Base-by-base conservation (phyloP, 805 yeast species). In the Suhomyces kilbournensis region DNA sequence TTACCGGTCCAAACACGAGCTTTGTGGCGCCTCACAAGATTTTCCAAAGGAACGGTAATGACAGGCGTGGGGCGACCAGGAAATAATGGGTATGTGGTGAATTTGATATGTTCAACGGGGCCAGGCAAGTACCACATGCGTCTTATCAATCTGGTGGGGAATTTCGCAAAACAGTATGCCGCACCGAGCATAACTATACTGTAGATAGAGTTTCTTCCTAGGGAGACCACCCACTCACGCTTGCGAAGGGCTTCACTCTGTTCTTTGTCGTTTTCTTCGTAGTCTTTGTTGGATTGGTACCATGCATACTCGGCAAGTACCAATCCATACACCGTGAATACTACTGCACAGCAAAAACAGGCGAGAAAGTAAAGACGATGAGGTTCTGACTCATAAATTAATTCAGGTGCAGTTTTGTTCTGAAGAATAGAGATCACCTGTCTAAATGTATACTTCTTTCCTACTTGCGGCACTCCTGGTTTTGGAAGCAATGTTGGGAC, bases 1-100 rank as follows among this genome's bases (percentile, higher is more conserved):
- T 85, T 84, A n/a, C 91, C 92, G 0, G 96, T 87, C 83, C 90
- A 90, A 4, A 89, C 83, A 57, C 87, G 83, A 7, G 90, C 76
- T 53, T 80, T 77, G 52, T 78, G 79, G 48, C 84, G 82, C 53
- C 91, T 76, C 30, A 70, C 68, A 48, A 90, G 56, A 46, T 76
- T 69, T 35, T 73, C 72, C 46, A 90, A 63, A 2, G 93, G 91
- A 30, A 88, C 71, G 0, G 89, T 83, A 54, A 79, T 78, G 9
- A 87, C 85, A 0, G 96, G 93, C 0, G 94, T 85, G 1, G 94
- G 85, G 47, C 82, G 71, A 9, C 88, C 87, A 0, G 96, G 96
- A 12, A 89, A 56, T 46, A 85, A 58, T 1, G 96, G 92, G 65
- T 90, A 91, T 3, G 91, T 79, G 2, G 90, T 83, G 57, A 90